Evolutionary conservation across 257 asterid genomes (phyloP), one percentile per base, ranked within the genome.

Genomic region (Przewalskia tangutica): DNA sequence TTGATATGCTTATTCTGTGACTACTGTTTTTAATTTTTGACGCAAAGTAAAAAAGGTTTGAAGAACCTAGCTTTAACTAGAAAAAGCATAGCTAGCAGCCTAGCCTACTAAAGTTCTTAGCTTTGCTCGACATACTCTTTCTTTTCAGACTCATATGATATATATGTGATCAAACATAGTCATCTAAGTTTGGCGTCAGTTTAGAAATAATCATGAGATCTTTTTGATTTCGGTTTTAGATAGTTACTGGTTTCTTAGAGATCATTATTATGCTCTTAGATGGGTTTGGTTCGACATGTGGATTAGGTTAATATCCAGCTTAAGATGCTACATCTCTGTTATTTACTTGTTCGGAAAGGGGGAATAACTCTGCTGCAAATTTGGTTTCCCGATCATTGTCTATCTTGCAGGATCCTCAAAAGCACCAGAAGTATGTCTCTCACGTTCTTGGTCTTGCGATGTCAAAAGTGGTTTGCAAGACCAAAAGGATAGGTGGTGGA

Each of bases 401-500:
- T 60, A 17, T 63, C 81, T 65, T 62, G 56, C 88, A 95, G 99
- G 92, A 97, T 70, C 98, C 97, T 81, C 92, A 89, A 86, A 94
- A 92, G 90, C 98, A 95, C 87, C 99, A 95, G 84, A 91, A 94
- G 86, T 94, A 95, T 87, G 95, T 95, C 27, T 68, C 95, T 42
- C 92, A 53, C 59, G 98, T 95, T 82, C 97, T 95, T 67, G 97
- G 97, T 83, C 96, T 95, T 82, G 94, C 99, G 53, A 95, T 94
- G 99, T 91, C 99, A 55, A 95, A 95, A 87, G 99, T 95, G 77
- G 98, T 95, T 56, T 95, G 99, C 91, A 95, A 88, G 91, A 92
- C 97, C 53, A 95, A 95, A 92, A 88, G 99, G 90, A 91, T 95
- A 71, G 99, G 98, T 27, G 99, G 99, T 88, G 99, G 98, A 66